These are phyloP conservation scores for Ophidiomyces ophidiicola DNA, from an alignment of 2,329 filamentous ascomycete species.

Conservation along the genomic window DNA sequence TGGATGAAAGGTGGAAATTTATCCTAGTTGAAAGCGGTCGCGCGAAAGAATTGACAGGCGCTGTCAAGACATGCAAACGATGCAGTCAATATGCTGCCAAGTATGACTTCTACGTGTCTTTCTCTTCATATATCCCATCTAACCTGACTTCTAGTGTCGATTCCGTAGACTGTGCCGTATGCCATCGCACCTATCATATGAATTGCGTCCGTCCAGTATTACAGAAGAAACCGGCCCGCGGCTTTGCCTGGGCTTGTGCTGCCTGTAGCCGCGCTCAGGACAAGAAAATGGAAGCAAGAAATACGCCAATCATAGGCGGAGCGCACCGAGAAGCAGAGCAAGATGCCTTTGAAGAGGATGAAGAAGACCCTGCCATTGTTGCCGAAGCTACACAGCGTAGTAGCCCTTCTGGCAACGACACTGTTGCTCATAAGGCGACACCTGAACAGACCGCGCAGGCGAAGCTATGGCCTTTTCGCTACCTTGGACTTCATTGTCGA, in stretches of 20 bases:
- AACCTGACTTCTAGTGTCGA: slow-evolving; percentile 52
- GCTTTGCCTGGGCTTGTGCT: slow-evolving; percentile 95
- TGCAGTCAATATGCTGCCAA: slow-evolving; percentile 84
- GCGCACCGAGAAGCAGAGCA: slow-evolving; percentile 47
- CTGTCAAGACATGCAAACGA: slow-evolving; percentile 89
- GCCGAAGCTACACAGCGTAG: slow-evolving; percentile 34
- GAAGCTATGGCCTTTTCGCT: slow-evolving; percentile 91
- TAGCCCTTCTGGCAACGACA: slow-evolving; percentile 39
- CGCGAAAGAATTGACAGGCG: slow-evolving; percentile 88
- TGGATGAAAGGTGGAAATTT: slow-evolving; percentile 94
- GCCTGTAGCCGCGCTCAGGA: slow-evolving; percentile 94
- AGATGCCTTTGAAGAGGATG: slow-evolving; percentile 58
- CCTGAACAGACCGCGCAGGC: slow-evolving; percentile 84
- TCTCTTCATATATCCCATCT: slow-evolving; percentile 9
- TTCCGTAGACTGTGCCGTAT: slow-evolving; percentile 94
- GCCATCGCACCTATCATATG: slow-evolving; percentile 94
- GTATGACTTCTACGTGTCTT: slow-evolving; percentile 39
- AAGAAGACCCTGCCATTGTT: slow-evolving; percentile 60
- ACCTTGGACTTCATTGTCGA: slow-evolving; percentile 88
- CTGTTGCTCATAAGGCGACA: slow-evolving; percentile 50
- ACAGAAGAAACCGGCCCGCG: slow-evolving; percentile 89
- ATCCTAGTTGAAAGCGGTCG: slow-evolving; percentile 88
- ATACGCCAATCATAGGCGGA: slow-evolving; percentile 60
- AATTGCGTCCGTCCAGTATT: slow-evolving; percentile 86
- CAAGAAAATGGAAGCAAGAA: slow-evolving; percentile 75